Conservation (phyloP, 2,329 filamentous ascomycete genomes). For the Hawksworthiomyces lignivorus region DNA sequence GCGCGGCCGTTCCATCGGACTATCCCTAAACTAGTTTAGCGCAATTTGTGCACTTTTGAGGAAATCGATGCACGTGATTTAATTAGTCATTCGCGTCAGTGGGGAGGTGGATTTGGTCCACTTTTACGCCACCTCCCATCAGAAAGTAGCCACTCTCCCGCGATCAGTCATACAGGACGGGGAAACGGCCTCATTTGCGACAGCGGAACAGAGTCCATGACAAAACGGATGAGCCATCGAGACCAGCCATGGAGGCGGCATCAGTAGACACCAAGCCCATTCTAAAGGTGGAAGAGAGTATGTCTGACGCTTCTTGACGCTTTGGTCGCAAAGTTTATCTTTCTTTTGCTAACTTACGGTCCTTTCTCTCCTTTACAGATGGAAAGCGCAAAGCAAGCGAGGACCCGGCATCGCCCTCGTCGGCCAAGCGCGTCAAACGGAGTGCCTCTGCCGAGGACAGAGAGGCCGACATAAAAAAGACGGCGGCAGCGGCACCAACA, state of each 20-base stretch:
- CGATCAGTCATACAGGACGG: too few species aligned
- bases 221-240: too few species aligned
- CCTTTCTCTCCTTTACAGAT: conserved; percentile 26
- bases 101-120: too few species aligned
- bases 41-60: too few species aligned
- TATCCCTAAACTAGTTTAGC: too few species aligned
- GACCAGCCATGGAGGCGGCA: conserved; percentile 6
- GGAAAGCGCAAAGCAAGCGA: conserved; percentile 68
- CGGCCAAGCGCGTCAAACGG: conserved; percentile 58
- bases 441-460: conserved; percentile 34
- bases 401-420: conserved; percentile 53
- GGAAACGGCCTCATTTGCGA: too few species aligned
- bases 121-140: too few species aligned
- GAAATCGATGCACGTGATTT: too few species aligned
- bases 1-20: conserved; percentile 1
- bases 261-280: conserved; percentile 8
- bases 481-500: neutral
- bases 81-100: too few species aligned
- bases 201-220: too few species aligned
- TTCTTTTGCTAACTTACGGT: neutral
- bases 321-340: too few species aligned
- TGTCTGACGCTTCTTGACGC: neutral
- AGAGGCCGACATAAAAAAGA: neutral
- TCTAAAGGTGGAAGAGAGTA: conserved; percentile 21
- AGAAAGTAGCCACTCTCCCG: too few species aligned